phyloP scores from a whole-genome alignment of 768 basidiomycete genomes.

The Suillus luteus region DNA sequence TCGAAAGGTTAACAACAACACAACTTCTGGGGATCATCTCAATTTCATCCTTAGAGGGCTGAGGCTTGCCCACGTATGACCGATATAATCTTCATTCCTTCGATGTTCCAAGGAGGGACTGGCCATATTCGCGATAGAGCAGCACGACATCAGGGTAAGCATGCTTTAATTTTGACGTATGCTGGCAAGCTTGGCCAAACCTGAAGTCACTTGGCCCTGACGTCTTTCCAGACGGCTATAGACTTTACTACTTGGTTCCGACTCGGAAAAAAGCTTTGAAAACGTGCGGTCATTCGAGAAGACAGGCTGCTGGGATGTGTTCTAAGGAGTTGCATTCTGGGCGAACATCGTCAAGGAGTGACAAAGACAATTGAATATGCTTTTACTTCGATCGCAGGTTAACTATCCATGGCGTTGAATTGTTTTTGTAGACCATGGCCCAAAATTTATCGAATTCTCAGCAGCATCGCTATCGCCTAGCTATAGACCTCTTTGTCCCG shows the following conservation, averaged over 20 bases:
- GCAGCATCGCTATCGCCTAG: too few species aligned
- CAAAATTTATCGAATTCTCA: neutral
- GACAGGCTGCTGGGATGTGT: constrained; percentile 2
- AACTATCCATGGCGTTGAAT: neutral
- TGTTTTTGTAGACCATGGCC: neutral
- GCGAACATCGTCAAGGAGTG: neutral
- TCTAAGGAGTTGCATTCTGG: neutral
- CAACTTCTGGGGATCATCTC: neutral
- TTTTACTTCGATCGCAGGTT: constrained; percentile 2
- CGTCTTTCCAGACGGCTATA: neutral
- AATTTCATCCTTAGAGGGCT: too few species aligned
- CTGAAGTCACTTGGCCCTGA: neutral
- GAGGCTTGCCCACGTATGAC: neutral
- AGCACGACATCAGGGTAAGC: constrained; percentile 6
- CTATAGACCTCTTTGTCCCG: neutral
- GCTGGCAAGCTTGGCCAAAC: neutral
- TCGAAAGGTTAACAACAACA: neutral
- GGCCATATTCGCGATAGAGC: constrained; percentile 1
- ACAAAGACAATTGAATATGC: constrained; percentile 7
- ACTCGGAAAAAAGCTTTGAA: neutral
- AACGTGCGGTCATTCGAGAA: neutral
- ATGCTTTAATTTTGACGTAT: neutral
- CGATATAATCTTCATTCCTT: neutral
- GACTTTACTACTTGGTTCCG: neutral
- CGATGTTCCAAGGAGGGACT: neutral